phyloP scores from a whole-genome alignment of 164 flowering plant genomes.

The Nelumbo lutea region DNA sequence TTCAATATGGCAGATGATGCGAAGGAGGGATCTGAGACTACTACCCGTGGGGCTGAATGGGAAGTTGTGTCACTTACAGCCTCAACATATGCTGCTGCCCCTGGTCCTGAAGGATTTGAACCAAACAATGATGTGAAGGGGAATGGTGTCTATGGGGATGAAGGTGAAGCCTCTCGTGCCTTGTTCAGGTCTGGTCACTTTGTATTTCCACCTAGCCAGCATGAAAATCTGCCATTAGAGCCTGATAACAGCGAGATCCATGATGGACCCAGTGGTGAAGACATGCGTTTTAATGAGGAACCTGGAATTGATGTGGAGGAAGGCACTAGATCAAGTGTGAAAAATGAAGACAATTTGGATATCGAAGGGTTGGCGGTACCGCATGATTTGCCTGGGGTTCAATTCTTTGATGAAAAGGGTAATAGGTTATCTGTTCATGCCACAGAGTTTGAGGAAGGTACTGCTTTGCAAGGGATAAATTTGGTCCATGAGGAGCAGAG shows the following conservation, averaged over 20 bases:
- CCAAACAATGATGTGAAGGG: slow-evolving; percentile 29
- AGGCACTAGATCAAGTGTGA: slow-evolving; percentile 33
- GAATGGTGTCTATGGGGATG: slow-evolving; percentile 13
- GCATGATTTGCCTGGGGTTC: slow-evolving; percentile 45
- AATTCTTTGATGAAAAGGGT: slow-evolving; percentile 40
- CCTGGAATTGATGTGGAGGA: slow-evolving; percentile 28
- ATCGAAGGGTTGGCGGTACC: slow-evolving; percentile 31
- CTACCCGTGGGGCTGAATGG: slow-evolving; percentile 83
- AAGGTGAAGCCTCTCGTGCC: slow-evolving; percentile 51
- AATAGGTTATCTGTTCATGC: slow-evolving; percentile 22
- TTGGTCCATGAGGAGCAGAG: slow-evolving; percentile 46
- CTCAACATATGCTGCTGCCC: slow-evolving; percentile 91
- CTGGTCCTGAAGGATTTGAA: slow-evolving; percentile 47
- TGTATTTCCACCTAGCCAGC: slow-evolving; percentile 77
- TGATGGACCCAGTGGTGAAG: slow-evolving; percentile 29
- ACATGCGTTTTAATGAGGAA: slow-evolving; percentile 3
- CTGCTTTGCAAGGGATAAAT: slow-evolving; percentile 32
- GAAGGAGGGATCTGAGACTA: slow-evolving; percentile 35
- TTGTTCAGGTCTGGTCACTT: slow-evolving; percentile 90
- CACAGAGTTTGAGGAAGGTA: slow-evolving; percentile 35
- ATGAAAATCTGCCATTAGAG: slow-evolving; percentile 60
- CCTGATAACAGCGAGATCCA: slow-evolving; percentile 33
- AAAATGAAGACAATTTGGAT: slow-evolving; percentile 37
- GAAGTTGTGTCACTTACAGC: slow-evolving; percentile 95
- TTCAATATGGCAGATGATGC: slow-evolving; percentile 43